A percentile compares a stretch with the other conserved stretches of the same genome.
Evolutionary conservation across 1,284 basidiomycete species (phyloP).

Genomic region (Quambalaria eucalypti): DNA sequence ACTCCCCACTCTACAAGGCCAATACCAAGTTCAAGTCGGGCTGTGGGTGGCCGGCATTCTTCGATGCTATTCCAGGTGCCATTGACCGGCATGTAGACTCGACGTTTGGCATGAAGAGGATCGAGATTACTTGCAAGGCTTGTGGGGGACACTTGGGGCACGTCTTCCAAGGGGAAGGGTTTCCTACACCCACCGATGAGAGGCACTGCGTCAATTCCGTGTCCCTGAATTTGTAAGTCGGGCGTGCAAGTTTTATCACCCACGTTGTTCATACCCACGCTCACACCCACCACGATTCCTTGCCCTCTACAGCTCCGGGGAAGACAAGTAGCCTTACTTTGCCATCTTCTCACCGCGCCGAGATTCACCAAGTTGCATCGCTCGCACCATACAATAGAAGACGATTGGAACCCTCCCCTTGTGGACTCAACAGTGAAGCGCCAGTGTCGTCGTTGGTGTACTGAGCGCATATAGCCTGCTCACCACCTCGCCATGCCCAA

Average conservation of each 20-base stretch:
- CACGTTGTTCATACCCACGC: too few relatives aligned
- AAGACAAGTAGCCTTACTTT: neutral
- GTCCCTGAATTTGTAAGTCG: conserved; percentile 67
- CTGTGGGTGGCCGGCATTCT: conserved; percentile 97
- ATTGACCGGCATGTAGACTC: conserved; percentile 56
- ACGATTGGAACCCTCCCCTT: too few relatives aligned
- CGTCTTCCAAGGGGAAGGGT: conserved; percentile 80
- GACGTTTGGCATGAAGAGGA: conserved; percentile 50
- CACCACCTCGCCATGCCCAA: too few relatives aligned
- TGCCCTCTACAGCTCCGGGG: too few relatives aligned
- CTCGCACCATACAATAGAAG: too few relatives aligned
- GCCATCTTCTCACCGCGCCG: too few relatives aligned
- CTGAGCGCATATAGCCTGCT: too few relatives aligned
- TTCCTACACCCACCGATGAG: conserved; percentile 59
- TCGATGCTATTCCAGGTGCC: conserved; percentile 83
- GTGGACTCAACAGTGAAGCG: too few relatives aligned
- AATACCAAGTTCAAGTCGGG: conserved; percentile 84
- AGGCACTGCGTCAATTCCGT: conserved; percentile 65
- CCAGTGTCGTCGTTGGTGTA: too few relatives aligned
- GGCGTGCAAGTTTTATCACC: too few relatives aligned
- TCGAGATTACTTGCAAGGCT: conserved; percentile 63
- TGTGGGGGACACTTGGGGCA: conserved; percentile 88
- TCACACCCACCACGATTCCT: too few relatives aligned
- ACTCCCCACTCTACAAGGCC: conserved; percentile 53
- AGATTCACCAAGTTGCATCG: too few relatives aligned